phyloP scores from a whole-genome alignment of 75 land plant genomes.

The Chamaecyparis obtusa region DNA sequence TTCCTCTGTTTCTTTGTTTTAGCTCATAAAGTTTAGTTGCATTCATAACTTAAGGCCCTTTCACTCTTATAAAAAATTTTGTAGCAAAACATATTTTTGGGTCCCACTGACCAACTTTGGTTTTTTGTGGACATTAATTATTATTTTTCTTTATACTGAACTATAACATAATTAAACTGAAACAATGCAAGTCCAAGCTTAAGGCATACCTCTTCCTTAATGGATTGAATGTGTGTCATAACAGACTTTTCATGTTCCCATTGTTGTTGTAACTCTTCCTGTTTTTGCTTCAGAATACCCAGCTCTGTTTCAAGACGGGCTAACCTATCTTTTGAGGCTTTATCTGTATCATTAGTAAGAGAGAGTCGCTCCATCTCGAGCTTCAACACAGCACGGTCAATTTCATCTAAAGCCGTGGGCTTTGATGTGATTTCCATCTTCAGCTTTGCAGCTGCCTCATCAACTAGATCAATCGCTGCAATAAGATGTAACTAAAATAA shows the following conservation, averaged over 20 bases:
- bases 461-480: slow-evolving; percentile 73
- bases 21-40: background rate
- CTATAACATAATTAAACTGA: background rate
- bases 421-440: slow-evolving; percentile 85
- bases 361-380: slow-evolving; percentile 77
- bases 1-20: background rate
- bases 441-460: slow-evolving; percentile 78
- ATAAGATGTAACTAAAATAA: background rate
- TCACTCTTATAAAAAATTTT: background rate
- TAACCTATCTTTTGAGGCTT: slow-evolving; percentile 65
- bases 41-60: background rate
- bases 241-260: slow-evolving; percentile 80
- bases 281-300: slow-evolving; percentile 40
- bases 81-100: background rate
- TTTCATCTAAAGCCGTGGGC: slow-evolving; percentile 70
- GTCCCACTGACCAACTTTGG: background rate
- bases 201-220: slow-evolving; percentile 63
- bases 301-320: slow-evolving; percentile 51
- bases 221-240: slow-evolving; percentile 63
- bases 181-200: background rate
- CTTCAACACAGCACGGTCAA: slow-evolving; percentile 62
- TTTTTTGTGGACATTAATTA: background rate
- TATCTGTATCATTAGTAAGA: slow-evolving; percentile 62
- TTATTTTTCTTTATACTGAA: background rate
- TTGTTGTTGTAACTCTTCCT: slow-evolving; percentile 55